Evolutionary conservation across 768 basidiomycete genomes (phyloP), one percentile per base, ranked within the genome.

Genomic region (Russula dissimulans): DNA sequence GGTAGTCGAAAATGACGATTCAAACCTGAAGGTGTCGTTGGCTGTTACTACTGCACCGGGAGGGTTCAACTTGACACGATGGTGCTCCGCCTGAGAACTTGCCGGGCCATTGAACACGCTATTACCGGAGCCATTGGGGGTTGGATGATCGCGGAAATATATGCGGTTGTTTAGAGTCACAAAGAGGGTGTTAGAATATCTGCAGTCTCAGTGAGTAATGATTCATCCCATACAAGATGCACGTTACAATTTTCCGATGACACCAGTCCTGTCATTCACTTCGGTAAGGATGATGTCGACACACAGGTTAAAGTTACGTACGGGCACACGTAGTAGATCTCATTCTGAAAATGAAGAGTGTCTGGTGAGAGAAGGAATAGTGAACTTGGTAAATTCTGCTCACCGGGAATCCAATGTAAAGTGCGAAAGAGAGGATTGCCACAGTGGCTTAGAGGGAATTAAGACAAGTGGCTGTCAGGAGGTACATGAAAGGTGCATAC

Each of bases 151-250:
- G 15, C 61, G 61, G 34, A 60, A 60, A 44, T 53, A 59, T 26
- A 62, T 59, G 26, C 61, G 61, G 36, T 62, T 62, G 53, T 69
- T 69, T 60, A 70, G 64, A 26, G 64, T 58, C 50, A 69, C 60
- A 9, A 70, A 62, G 12, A 70, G 61, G 2, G 69, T 67, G 62
- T 70, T 70, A 1, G 69, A 59, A 47, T 64, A 66, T 32, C 60
- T 61, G 31, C 9, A 49, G 15, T 5, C 22, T 26, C 22, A 26
- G 12, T 10, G 11, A 7, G 49, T 51, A 11, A 51, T 18, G 10
- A 38, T 51, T 12, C 22, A 10, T 46, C 11, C 0, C 1, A n/a
- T 0, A 26, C 22, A 26, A 26, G 22, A 26, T 26, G 22, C 22
- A 26, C 22, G 22, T 51, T 31, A 62, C 67, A 68, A 42, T 31